These are phyloP conservation scores for Skeletonema grethae DNA, from an alignment of 108 stramenopile genomes.

Conservation along the genomic window DNA sequence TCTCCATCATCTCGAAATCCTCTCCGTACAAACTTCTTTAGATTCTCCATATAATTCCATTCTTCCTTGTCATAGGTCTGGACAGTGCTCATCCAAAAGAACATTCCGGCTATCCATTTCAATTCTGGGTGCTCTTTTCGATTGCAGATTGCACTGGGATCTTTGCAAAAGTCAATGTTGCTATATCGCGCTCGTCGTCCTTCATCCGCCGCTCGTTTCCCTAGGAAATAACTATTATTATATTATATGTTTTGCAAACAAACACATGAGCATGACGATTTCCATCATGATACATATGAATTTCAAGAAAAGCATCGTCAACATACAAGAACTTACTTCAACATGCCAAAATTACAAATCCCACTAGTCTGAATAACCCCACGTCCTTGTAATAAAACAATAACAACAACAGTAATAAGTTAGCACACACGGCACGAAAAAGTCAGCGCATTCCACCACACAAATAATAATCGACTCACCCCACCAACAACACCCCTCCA, in stretches of 20 bases:
- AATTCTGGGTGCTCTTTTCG: conserved; percentile 24
- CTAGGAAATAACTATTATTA: conserved; percentile 18
- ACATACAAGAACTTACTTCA: conserved; percentile 21
- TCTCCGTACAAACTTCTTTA: conserved; percentile 29
- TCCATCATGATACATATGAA: neutral
- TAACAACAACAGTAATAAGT: too few species aligned
- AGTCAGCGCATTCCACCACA: too few species aligned
- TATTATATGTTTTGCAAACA: neutral
- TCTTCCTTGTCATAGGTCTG: conserved; percentile 39
- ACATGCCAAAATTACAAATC: conserved; percentile 35
- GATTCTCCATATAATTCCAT: conserved; percentile 38
- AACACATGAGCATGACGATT: neutral
- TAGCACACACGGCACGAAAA: too few species aligned
- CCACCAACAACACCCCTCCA: conserved; percentile 57
- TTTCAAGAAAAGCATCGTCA: neutral
- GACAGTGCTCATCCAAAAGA: conserved; percentile 36
- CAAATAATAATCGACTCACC: too few species aligned
- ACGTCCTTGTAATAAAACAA: too few species aligned
- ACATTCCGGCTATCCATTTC: conserved; percentile 50
- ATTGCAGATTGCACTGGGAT: conserved; percentile 28
- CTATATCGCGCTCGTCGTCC: conserved; percentile 30
- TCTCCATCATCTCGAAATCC: conserved; percentile 25
- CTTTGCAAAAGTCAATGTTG: conserved; percentile 41
- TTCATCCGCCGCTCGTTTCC: conserved; percentile 29
- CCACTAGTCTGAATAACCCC: conserved; percentile 59